Percentiles rank a stretch among this genome's conserved stretches.
These are phyloP conservation scores for Naegleria lovaniensis DNA, from an alignment of 208 protist species.

Conservation along the genomic window DNA sequence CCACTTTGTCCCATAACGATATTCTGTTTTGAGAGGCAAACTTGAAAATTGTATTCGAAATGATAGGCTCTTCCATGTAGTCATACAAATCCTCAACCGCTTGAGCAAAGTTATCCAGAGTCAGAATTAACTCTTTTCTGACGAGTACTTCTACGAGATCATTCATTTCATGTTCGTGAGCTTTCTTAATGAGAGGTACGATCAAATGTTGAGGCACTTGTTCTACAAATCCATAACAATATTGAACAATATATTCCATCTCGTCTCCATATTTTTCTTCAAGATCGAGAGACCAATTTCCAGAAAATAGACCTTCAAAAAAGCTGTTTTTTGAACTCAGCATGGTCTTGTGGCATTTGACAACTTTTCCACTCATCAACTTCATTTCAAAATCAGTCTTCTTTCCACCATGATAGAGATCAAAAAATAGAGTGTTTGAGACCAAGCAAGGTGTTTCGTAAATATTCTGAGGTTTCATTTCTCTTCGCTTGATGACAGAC, in stretches of 20 bases:
- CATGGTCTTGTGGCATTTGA: neutral
- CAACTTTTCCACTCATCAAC: too few relatives aligned
- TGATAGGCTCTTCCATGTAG: too few relatives aligned
- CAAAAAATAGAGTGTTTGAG: too few relatives aligned
- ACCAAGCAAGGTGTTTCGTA: too few relatives aligned
- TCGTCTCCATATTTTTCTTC: neutral
- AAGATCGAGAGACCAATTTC: neutral
- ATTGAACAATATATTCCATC: neutral
- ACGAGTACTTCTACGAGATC: neutral
- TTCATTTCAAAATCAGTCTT: too few relatives aligned
- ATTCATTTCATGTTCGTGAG: neutral
- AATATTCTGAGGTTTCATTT: neutral
- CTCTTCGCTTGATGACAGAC: neutral
- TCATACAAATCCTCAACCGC: too few relatives aligned
- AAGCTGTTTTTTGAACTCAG: neutral
- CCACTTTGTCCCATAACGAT: too few relatives aligned
- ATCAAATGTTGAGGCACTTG: neutral
- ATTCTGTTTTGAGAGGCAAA: too few relatives aligned
- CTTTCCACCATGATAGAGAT: too few relatives aligned
- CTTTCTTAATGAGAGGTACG: neutral
- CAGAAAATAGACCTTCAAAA: neutral
- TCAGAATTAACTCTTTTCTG: neutral
- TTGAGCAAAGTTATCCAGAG: too few relatives aligned
- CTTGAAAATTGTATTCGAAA: too few relatives aligned
- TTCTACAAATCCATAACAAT: neutral